Conservation (phyloP, 83 land plant species). For the Thuja plicata region DNA sequence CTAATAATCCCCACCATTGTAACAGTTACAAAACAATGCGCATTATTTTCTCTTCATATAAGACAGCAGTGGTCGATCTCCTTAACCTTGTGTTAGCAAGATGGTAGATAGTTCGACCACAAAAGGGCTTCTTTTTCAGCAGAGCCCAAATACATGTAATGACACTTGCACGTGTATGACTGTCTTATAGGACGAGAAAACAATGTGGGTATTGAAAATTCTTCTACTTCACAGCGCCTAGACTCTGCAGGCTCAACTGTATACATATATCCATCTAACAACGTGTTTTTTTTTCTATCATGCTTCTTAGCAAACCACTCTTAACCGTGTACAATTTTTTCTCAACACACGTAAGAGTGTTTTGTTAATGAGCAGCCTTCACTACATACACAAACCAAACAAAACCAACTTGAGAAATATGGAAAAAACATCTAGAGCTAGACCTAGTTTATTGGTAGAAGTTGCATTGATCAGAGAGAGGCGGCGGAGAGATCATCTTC, state of each 20-base stretch:
- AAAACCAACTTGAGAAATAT: background rate
- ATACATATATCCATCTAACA: background rate
- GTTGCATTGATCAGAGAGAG: background rate
- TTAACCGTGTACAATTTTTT: background rate
- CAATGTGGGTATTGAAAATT: slow-evolving; percentile 7
- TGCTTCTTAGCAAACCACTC: slow-evolving; percentile 18
- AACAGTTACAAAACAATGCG: background rate
- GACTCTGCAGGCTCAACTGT: background rate
- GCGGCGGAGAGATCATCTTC: slow-evolving; percentile 32
- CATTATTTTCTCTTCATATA: slow-evolving; percentile 4
- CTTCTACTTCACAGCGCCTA: slow-evolving; percentile 18
- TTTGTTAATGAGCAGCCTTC: slow-evolving; percentile 12
- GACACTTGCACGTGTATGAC: background rate
- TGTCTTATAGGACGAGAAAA: slow-evolving; percentile 10
- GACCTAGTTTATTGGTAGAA: background rate
- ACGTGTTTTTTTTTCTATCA: background rate
- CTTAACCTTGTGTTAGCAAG: background rate
- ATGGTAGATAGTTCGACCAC: background rate
- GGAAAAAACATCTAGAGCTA: background rate
- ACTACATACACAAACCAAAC: background rate
- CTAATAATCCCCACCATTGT: background rate
- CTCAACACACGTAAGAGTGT: slow-evolving; percentile 7
- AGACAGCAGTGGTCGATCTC: slow-evolving; percentile 1
- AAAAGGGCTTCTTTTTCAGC: background rate
- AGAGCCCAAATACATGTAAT: background rate